Conservation (phyloP, 139 green algal species). For the Chlamydomonas sp. region DNA sequence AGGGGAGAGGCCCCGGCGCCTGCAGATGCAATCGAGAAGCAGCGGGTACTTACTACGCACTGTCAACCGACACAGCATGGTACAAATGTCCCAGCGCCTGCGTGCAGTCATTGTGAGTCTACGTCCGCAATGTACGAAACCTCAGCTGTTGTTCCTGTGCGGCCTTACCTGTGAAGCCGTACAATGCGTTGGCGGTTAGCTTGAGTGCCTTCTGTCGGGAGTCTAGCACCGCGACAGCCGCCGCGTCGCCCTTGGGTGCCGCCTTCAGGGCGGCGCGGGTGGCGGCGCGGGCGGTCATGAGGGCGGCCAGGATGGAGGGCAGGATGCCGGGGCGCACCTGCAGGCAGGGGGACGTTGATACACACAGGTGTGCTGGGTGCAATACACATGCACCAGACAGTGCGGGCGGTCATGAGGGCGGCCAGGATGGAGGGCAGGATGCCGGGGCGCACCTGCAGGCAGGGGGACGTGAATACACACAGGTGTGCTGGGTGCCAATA, state of each 20-base stretch:
- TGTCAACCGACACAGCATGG: no score
- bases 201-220: constrained; percentile 88
- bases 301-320: constrained; percentile 75
- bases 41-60: no score
- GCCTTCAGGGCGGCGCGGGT: constrained; percentile 66
- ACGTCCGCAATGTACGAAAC: no score
- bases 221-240: constrained; percentile 72
- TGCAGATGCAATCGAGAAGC: constrained; percentile 10
- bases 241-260: constrained; percentile 1
- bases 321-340: constrained; percentile 64
- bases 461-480: background rate
- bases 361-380: no score
- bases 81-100: no score
- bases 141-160: no score
- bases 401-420: constrained; percentile 70
- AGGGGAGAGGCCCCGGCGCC: constrained; percentile 70
- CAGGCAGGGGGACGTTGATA: background rate
- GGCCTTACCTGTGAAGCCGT: constrained; percentile 84
- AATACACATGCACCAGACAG: no score
- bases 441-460: constrained; percentile 38
- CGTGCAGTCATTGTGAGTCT: no score
- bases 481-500: no score
- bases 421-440: constrained; percentile 80
- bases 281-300: constrained; percentile 67
- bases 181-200: constrained; percentile 87